phyloP scores from a whole-genome alignment of 2,329 filamentous ascomycete species.

The Magnaporthales sp. region DNA sequence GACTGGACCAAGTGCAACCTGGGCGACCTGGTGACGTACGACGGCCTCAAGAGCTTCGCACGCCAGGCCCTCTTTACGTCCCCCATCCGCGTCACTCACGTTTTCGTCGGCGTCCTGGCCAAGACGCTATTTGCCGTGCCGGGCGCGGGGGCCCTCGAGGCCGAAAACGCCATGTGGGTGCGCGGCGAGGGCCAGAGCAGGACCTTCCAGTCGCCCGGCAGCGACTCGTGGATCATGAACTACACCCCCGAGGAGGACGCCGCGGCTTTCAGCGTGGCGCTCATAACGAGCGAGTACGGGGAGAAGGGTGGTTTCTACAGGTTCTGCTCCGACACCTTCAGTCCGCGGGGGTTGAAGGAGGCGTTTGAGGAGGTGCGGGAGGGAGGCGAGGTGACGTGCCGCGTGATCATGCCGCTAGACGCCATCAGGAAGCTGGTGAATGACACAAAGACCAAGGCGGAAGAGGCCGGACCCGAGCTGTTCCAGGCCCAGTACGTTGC shows the following conservation, averaged over 20 bases:
- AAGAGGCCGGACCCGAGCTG: conserved; percentile 5
- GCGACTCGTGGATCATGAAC: conserved; percentile 9
- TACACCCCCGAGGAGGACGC: conserved; percentile 14
- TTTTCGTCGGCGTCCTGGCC: conserved; percentile 20
- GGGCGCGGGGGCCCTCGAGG: conserved; percentile 9
- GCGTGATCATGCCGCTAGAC: conserved; percentile 11
- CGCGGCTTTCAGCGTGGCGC: conserved; percentile 9
- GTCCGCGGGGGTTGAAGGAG: conserved; percentile 10
- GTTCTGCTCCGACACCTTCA: conserved; percentile 12
- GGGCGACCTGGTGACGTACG: conserved; percentile 23
- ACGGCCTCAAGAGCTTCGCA: conserved; percentile 23
- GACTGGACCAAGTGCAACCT: conserved; percentile 21
- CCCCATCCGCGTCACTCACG: conserved; percentile 20
- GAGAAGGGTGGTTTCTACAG: conserved; percentile 11
- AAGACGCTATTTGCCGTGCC: conserved; percentile 16
- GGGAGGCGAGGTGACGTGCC: conserved; percentile 8
- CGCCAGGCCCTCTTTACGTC: conserved; percentile 18
- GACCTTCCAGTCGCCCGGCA: conserved; percentile 11
- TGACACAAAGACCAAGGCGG: conserved; percentile 6
- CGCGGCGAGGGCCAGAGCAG: conserved; percentile 5
- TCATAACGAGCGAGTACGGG: conserved; percentile 10
- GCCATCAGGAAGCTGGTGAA: conserved; percentile 10
- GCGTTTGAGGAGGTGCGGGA: conserved; percentile 9
- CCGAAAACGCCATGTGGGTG: conserved; percentile 12
- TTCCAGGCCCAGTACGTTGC: conserved; percentile 9